Conservation (phyloP, 2,329 filamentous ascomycete genomes). For the Coleophoma cylindrospora region DNA sequence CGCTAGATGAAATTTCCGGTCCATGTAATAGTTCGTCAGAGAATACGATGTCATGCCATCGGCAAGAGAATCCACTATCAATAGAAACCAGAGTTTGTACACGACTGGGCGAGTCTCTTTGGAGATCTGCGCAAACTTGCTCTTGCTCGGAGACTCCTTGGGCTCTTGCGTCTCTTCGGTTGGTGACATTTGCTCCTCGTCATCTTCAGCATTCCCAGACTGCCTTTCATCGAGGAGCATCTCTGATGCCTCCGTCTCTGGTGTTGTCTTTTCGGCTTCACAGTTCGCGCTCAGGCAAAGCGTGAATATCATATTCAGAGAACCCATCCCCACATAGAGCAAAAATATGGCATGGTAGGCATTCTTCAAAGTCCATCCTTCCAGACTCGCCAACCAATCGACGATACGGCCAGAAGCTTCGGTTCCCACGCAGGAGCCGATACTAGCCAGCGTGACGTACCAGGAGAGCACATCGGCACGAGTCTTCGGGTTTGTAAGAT, state of each 20-base stretch:
- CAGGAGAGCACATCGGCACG: slow-evolving; percentile 53
- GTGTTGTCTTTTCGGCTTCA: slow-evolving; percentile 8
- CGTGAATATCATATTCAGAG: slow-evolving; percentile 49
- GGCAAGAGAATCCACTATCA: slow-evolving; percentile 59
- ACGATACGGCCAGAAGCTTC: slow-evolving; percentile 54
- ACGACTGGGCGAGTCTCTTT: slow-evolving; percentile 50
- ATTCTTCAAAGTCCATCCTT: slow-evolving; percentile 36
- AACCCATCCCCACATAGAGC: slow-evolving; percentile 48
- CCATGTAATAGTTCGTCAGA: slow-evolving; percentile 53
- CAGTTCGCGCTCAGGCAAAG: slow-evolving; percentile 38
- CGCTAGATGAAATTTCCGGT: slow-evolving; percentile 46
- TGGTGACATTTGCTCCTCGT: not conserved
- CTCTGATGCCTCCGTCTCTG: slow-evolving; percentile 7
- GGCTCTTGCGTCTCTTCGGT: too few species aligned
- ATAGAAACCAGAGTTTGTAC: slow-evolving; percentile 60
- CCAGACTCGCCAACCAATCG: slow-evolving; percentile 36
- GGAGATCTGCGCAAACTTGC: slow-evolving; percentile 48
- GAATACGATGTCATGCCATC: slow-evolving; percentile 60
- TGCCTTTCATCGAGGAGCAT: slow-evolving; percentile 9
- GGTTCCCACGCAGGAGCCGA: slow-evolving; percentile 55
- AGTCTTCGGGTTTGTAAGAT: slow-evolving; percentile 39
- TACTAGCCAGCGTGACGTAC: slow-evolving; percentile 52
- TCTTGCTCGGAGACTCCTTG: not conserved
- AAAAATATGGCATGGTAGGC: slow-evolving; percentile 53
- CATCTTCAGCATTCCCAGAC: slow-evolving; percentile 1